phyloP scores from a whole-genome alignment of 768 basidiomycete species.

The Mycena haematopus region DNA sequence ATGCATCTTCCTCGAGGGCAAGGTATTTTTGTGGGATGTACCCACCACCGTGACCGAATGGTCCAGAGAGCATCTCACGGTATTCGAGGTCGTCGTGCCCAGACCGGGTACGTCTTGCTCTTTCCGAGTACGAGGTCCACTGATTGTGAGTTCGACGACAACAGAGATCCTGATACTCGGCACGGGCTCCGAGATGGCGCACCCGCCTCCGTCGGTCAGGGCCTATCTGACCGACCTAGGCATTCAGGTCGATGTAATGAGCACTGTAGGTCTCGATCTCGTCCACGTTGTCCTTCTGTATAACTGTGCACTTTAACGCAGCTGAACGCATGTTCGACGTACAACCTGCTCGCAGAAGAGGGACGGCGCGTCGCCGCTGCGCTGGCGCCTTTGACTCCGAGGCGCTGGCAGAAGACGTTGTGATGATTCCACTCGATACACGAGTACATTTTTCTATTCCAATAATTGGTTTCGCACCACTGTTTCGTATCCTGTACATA shows the following conservation, averaged over 20 bases:
- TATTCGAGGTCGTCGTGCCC: slow-evolving; percentile 84
- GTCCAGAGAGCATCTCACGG: slow-evolving; percentile 73
- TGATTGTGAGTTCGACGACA: not conserved
- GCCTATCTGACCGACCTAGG: slow-evolving; percentile 76
- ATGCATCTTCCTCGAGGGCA: slow-evolving; percentile 84
- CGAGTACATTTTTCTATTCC: not conserved
- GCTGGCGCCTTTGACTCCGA: slow-evolving; percentile 69
- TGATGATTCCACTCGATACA: no score
- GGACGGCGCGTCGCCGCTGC: slow-evolving; percentile 93
- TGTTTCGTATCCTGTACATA: no score
- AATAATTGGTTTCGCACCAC: no score
- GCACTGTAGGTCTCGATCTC: slow-evolving; percentile 57
- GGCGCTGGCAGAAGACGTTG: slow-evolving; percentile 48
- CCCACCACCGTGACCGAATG: slow-evolving; percentile 70
- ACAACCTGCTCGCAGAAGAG: slow-evolving; percentile 92
- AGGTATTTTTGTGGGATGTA: slow-evolving; percentile 91
- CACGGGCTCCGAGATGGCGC: slow-evolving; percentile 75
- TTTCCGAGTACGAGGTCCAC: not conserved
- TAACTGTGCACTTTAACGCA: not conserved
- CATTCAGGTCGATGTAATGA: slow-evolving; percentile 89
- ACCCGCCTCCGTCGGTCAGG: slow-evolving; percentile 71
- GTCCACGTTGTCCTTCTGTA: not conserved
- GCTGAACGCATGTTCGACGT: slow-evolving; percentile 83
- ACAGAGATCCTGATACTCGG: slow-evolving; percentile 91
- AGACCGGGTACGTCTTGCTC: slow-evolving; percentile 73